Evolutionary conservation across 2,329 filamentous ascomycete species (phyloP).

Genomic region (Botrytis byssoidea): DNA sequence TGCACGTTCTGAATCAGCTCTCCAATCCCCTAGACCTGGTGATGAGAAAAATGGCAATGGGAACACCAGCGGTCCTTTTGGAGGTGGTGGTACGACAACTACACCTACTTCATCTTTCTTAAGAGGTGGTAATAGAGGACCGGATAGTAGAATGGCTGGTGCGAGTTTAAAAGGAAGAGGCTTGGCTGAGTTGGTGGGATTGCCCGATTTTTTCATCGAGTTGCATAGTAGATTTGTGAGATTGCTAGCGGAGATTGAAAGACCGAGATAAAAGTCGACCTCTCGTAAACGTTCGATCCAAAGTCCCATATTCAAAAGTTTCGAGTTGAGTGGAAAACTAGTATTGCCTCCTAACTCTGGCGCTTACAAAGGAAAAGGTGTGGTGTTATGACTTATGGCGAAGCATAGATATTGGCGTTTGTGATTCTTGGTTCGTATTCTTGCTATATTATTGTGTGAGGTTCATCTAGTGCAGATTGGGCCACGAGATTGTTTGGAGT

Average conservation of each 20-base stretch:
- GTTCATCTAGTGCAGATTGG: slow-evolving; percentile 19
- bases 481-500: slow-evolving; percentile 9
- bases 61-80: slow-evolving; percentile 14
- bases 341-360: background rate
- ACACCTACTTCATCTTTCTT: slow-evolving; percentile 33
- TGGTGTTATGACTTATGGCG: background rate
- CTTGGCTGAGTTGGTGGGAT: slow-evolving; percentile 63
- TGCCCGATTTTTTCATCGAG: slow-evolving; percentile 67
- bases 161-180: slow-evolving; percentile 59
- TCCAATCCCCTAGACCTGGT: slow-evolving; percentile 14
- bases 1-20: slow-evolving; percentile 43
- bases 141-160: slow-evolving; percentile 40
- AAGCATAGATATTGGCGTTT: slow-evolving; percentile 1
- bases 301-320: background rate
- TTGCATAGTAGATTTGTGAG: slow-evolving; percentile 63
- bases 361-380: background rate
- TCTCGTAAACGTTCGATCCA: background rate
- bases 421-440: slow-evolving; percentile 11
- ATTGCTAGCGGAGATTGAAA: slow-evolving; percentile 56
- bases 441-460: background rate
- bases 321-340: background rate
- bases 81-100: slow-evolving; percentile 16
- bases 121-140: slow-evolving; percentile 32
- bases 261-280: slow-evolving; percentile 13
- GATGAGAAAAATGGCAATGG: slow-evolving; percentile 21